Evolutionary conservation across 768 basidiomycete species (phyloP).

Genomic region (Dioszegia aurantiaca): DNA sequence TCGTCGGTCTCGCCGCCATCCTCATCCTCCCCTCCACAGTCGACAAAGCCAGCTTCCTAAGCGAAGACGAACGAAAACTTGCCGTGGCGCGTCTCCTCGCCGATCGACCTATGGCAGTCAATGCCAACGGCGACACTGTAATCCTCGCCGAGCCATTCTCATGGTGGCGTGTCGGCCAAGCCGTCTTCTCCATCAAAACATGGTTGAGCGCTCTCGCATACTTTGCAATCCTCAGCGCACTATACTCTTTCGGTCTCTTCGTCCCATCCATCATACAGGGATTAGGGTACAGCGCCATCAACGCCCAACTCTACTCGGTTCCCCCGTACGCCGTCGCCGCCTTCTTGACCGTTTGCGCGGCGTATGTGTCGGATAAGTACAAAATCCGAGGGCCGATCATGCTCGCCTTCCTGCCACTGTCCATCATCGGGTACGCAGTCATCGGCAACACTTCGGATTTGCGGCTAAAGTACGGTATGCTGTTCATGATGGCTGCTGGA

Average conservation of each 20-base stretch:
- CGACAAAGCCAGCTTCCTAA: conserved; percentile 34
- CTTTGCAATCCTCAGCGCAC: conserved; percentile 33
- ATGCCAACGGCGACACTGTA: conserved; percentile 17
- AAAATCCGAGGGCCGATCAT: conserved; percentile 37
- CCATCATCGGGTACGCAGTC: conserved; percentile 36
- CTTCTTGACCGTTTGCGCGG: conserved; percentile 27
- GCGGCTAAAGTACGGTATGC: conserved; percentile 32
- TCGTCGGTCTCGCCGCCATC: conserved; percentile 27
- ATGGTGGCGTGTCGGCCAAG: conserved; percentile 27
- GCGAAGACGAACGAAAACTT: conserved; percentile 25
- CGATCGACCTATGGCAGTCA: conserved; percentile 20
- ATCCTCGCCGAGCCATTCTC: conserved; percentile 23
- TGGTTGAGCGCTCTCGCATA: conserved; percentile 37
- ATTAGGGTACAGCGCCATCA: conserved; percentile 31
- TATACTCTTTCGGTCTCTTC: conserved; percentile 40
- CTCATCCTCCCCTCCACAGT: conserved; percentile 31
- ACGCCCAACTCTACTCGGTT: conserved; percentile 39
- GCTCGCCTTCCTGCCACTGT: conserved; percentile 38
- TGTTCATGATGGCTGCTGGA: conserved; percentile 38
- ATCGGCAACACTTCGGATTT: conserved; percentile 21
- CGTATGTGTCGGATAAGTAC: conserved; percentile 32
- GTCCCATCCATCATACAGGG: conserved; percentile 37
- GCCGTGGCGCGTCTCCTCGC: conserved; percentile 19
- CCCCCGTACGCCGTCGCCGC: conserved; percentile 41
- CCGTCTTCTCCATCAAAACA: conserved; percentile 30